These are phyloP conservation scores for Ailanthus altissimus DNA, from an alignment of 345 rosid genomes.

Conservation along the genomic window DNA sequence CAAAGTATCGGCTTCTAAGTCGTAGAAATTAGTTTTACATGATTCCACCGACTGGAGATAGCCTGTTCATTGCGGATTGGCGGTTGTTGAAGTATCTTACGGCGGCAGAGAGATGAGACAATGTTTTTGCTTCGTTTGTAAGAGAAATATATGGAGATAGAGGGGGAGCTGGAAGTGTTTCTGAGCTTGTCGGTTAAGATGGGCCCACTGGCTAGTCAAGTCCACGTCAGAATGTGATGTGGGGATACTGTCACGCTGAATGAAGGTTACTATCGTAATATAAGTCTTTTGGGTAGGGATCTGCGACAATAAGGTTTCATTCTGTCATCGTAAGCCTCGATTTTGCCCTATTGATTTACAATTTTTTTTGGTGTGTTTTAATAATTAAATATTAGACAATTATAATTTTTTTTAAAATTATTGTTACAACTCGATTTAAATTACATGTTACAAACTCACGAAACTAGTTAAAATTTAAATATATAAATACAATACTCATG, in stretches of 20 bases:
- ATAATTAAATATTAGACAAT: no score
- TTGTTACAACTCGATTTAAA: no score
- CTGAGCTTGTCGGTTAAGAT: conserved; percentile 17
- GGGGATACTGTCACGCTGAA: neutral
- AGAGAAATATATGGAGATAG: no score
- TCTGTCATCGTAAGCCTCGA: no score
- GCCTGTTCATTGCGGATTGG: neutral
- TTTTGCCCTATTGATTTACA: no score
- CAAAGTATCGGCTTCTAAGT: neutral
- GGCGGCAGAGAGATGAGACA: neutral
- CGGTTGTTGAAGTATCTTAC: neutral
- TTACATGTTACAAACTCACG: no score
- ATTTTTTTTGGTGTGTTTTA: no score
- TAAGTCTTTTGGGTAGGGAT: neutral
- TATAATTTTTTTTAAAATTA: no score
- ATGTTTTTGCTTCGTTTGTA: no score
- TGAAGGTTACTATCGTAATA: conserved; percentile 4
- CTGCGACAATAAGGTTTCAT: neutral
- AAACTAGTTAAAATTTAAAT: no score
- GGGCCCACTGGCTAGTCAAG: conserved; percentile 22
- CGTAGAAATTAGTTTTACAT: neutral
- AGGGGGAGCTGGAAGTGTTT: neutral
- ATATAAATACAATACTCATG: no score
- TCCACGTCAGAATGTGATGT: conserved; percentile 18
- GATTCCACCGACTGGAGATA: neutral